phyloP scores from a whole-genome alignment of 331 rosid species.

The Stylosanthes scabra region DNA sequence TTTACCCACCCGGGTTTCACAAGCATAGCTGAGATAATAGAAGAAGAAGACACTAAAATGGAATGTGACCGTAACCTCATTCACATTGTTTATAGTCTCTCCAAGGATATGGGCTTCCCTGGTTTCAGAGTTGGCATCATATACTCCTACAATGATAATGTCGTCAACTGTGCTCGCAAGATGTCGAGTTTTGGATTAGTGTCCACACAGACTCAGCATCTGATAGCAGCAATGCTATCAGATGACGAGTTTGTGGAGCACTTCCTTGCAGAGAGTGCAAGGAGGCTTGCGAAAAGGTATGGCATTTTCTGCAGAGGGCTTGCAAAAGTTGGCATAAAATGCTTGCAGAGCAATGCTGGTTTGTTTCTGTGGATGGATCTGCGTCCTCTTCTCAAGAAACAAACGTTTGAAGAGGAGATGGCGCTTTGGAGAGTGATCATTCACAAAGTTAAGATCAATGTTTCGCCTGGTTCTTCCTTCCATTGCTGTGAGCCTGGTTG shows the following conservation, averaged over 20 bases:
- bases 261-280: constrained; percentile 54
- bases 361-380: constrained; percentile 83
- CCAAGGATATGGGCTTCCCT: constrained; percentile 86
- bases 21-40: constrained; percentile 74
- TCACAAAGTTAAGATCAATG: constrained; percentile 70
- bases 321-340: constrained; percentile 49
- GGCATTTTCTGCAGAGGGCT: constrained; percentile 48
- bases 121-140: constrained; percentile 79
- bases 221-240: constrained; percentile 64
- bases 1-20: constrained; percentile 57
- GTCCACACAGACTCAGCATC: constrained; percentile 71
- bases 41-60: constrained; percentile 39
- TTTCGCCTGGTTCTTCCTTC: constrained; percentile 79
- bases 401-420: constrained; percentile 63
- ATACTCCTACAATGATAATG: constrained; percentile 75
- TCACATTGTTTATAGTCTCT: constrained; percentile 84
- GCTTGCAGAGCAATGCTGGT: constrained; percentile 67
- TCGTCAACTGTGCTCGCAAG: constrained; percentile 59
- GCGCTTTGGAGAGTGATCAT: constrained; percentile 65
- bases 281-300: constrained; percentile 49
- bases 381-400: constrained; percentile 54
- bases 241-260: constrained; percentile 59
- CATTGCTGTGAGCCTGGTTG: constrained; percentile 80
- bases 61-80: constrained; percentile 60
- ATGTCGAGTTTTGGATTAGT: constrained; percentile 84